phyloP scores from a whole-genome alignment of 371 early-diverging fungal species.

The Apophysomyces sp. region DNA sequence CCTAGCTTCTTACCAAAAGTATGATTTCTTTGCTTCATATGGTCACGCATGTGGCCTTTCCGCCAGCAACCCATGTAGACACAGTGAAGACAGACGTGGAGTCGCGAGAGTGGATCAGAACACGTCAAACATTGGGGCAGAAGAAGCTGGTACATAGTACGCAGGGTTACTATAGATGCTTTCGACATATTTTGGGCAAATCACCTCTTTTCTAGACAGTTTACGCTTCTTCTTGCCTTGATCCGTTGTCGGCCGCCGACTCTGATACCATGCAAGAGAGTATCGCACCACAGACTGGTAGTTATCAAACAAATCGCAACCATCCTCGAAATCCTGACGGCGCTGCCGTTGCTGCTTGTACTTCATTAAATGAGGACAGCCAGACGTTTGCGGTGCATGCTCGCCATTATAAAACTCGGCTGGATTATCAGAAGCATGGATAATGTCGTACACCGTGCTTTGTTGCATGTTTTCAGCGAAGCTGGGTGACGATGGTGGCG shows the following conservation, averaged over 20 bases:
- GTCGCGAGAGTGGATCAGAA: constrained; percentile 58
- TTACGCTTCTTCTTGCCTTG: constrained; percentile 19
- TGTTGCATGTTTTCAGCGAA: constrained; percentile 10
- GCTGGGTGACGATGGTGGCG: constrained; percentile 19
- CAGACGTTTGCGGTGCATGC: constrained; percentile 24
- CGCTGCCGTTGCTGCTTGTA: constrained; percentile 24
- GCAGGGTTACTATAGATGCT: background rate
- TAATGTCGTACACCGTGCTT: constrained; percentile 33
- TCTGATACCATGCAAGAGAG: constrained; percentile 38
- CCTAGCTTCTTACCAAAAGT: constrained; percentile 53
- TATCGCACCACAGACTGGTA: constrained; percentile 34
- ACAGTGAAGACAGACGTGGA: constrained; percentile 84
- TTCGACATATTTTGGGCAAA: background rate
- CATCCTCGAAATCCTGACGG: constrained; percentile 13
- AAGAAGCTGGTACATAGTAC: constrained; percentile 52
- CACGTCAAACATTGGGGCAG: constrained; percentile 68
- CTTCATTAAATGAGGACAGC: constrained; percentile 34
- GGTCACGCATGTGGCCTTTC: constrained; percentile 63
- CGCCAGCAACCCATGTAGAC: constrained; percentile 66
- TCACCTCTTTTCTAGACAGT: constrained; percentile 12
- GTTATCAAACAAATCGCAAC: constrained; percentile 24
- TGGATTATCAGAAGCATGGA: constrained; percentile 37
- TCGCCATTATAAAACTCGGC: constrained; percentile 29
- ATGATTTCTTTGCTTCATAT: constrained; percentile 59
- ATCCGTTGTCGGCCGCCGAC: background rate